Conservation (phyloP, 2,329 filamentous ascomycete species). For the Eutypa lata region DNA sequence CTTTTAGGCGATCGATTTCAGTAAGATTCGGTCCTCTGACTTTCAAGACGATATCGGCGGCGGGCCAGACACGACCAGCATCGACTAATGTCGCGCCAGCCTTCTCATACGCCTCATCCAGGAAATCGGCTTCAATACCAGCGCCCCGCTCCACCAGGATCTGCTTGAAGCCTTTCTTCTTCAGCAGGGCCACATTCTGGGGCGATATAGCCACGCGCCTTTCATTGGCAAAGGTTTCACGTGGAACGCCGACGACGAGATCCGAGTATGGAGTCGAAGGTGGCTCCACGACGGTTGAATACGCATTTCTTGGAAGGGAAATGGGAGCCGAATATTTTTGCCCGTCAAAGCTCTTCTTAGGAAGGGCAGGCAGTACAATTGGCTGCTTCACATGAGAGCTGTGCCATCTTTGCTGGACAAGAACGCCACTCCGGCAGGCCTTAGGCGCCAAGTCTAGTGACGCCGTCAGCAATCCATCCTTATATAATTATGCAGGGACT, state of each 20-base stretch:
- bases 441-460: constrained; percentile 19
- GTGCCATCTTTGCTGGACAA: constrained; percentile 23
- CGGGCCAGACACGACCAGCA: constrained; percentile 64
- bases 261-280: constrained; percentile 62
- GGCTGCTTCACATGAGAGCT: constrained; percentile 25
- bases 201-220: constrained; percentile 82
- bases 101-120: constrained; percentile 71
- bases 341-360: constrained; percentile 16
- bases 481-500: constrained; percentile 16
- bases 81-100: constrained; percentile 78
- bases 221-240: constrained; percentile 75
- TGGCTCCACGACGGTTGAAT: constrained; percentile 31
- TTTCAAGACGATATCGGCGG: constrained; percentile 78
- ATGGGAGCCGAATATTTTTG: constrained; percentile 14
- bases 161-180: constrained; percentile 80
- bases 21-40: constrained; percentile 71
- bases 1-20: constrained; percentile 66
- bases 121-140: constrained; percentile 74
- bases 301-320: constrained; percentile 23
- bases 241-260: constrained; percentile 75
- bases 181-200: constrained; percentile 74
- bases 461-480: constrained; percentile 11
- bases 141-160: constrained; percentile 79
- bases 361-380: constrained; percentile 23
- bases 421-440: constrained; percentile 11